Percentiles rank a stretch among this genome's conserved stretches.
Evolutionary conservation across 106 monocot genomes (phyloP).

Genomic region (Acorus gramineus): DNA sequence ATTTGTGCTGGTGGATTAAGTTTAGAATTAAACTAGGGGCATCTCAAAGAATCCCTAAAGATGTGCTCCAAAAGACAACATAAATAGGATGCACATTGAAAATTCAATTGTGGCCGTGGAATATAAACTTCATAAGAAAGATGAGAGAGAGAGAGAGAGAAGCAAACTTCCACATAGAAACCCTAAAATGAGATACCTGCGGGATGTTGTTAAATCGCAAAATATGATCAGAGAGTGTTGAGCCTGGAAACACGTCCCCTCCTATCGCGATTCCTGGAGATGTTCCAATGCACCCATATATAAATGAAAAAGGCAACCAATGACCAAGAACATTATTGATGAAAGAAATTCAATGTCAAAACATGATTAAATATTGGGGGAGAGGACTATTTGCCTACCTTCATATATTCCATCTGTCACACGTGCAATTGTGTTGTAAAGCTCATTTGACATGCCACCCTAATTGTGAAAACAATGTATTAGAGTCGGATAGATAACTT

Average conservation of each 20-base stretch:
- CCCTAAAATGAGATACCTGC: slow-evolving; percentile 42
- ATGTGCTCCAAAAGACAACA: neutral
- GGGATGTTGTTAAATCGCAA: slow-evolving; percentile 93
- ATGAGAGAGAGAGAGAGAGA: too few species aligned
- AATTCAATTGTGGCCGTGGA: too few species aligned
- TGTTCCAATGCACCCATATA: neutral
- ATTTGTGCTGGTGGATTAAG: too few species aligned
- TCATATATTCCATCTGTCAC: slow-evolving; percentile 99
- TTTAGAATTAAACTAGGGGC: neutral
- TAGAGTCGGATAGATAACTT: too few species aligned
- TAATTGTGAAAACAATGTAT: slow-evolving; percentile 10
- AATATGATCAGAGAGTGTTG: slow-evolving; percentile 95
- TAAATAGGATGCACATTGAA: too few species aligned
- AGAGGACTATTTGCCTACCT: slow-evolving; percentile 30
- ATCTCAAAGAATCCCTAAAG: neutral
- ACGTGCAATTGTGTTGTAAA: slow-evolving; percentile 94
- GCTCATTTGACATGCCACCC: slow-evolving; percentile 99
- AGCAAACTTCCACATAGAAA: too few species aligned
- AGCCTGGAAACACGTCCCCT: slow-evolving; percentile 98
- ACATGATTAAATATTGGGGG: too few species aligned
- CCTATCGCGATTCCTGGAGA: slow-evolving; percentile 93
- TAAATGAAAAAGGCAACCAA: too few species aligned
- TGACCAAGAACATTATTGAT: too few species aligned
- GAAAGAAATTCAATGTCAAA: too few species aligned
- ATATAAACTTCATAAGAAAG: too few species aligned